phyloP scores from a whole-genome alignment of 805 yeast species.

The Yamadazyma kitorensis region DNA sequence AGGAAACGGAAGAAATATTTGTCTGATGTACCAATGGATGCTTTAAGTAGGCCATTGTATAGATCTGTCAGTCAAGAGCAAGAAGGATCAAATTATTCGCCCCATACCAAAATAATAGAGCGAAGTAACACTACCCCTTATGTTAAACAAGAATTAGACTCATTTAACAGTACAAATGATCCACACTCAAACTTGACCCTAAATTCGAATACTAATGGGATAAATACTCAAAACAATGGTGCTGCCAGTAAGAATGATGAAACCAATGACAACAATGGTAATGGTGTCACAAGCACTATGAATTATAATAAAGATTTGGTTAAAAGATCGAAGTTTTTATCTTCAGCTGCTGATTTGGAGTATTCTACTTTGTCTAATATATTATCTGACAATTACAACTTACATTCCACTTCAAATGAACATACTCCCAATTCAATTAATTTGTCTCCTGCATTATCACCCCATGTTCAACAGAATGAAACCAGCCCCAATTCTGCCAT shows the following conservation, averaged over 20 bases:
- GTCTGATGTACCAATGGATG: slow-evolving; percentile 48
- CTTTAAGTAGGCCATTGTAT: slow-evolving; percentile 7
- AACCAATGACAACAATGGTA: neutral
- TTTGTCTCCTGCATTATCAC: slow-evolving; percentile 37
- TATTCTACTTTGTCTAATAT: slow-evolving; percentile 68
- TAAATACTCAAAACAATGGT: neutral
- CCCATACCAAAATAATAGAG: neutral
- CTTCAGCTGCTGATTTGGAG: slow-evolving; percentile 72
- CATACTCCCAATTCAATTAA: slow-evolving; percentile 33
- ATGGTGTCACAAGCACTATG: neutral
- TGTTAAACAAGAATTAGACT: slow-evolving; percentile 2
- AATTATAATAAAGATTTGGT: slow-evolving; percentile 4
- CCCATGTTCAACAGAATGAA: slow-evolving; percentile 17
- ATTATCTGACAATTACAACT: slow-evolving; percentile 43
- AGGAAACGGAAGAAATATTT: slow-evolving; percentile 82
- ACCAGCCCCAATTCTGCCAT: slow-evolving; percentile 15
- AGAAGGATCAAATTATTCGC: neutral
- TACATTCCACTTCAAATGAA: slow-evolving; percentile 11
- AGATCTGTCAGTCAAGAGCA: slow-evolving; percentile 2
- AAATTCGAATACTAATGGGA: neutral
- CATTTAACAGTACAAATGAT: no score
- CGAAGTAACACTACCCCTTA: slow-evolving; percentile 4
- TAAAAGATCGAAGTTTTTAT: slow-evolving; percentile 49
- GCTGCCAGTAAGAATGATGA: neutral
- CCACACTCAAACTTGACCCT: neutral